Base-by-base conservation (phyloP, 306 rosid genomes). In the Inga laurina region DNA sequence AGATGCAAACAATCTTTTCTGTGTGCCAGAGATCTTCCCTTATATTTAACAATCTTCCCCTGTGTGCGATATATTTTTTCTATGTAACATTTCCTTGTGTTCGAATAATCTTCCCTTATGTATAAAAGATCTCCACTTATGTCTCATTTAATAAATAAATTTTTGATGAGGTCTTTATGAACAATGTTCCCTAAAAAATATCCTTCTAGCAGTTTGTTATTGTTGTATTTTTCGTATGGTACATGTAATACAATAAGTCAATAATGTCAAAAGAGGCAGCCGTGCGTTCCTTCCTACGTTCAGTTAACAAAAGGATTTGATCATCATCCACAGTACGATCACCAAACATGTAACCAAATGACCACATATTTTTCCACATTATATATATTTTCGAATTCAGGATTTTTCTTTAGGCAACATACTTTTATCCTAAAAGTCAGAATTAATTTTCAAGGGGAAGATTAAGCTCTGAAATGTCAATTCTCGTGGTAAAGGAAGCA, bases 401-500 rank as follows among this genome's bases (percentile, higher is more conserved):
- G 68, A 59, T 68, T 79, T 67, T 51, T 54, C 44, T 69, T 51
- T 15, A 51, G 4, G 44, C 10, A 10, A 74, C 6, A 74, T 32
- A 32, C 56, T 67, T 61, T 54, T 16, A 2, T 54, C 9, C 24
- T 54, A 4, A 18, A 54, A 54, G 61, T 18, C 61, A 10, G 22
- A 18, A 54, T 54, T 54, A 18, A 19, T 4, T 54, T 65, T 72
- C 0, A 62, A 74, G 75, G 44, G 39, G 43, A 59, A 78, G 84
- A 77, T 56, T 67, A 14, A 21, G 45, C 39, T 34, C 19, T 71
- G 30, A 67, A 22, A 10, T 45, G 34, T 54, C 57, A 72, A 64
- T 22, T 71, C 67, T 44, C 32, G 81, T 12, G 82, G 21, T 62
- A 61, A 48, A 80, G 84, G 82, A 87, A 85, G 69, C 78, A 54